Evolutionary conservation across 345 rosid species (phyloP).

Genomic region (Lepidium didymum): DNA sequence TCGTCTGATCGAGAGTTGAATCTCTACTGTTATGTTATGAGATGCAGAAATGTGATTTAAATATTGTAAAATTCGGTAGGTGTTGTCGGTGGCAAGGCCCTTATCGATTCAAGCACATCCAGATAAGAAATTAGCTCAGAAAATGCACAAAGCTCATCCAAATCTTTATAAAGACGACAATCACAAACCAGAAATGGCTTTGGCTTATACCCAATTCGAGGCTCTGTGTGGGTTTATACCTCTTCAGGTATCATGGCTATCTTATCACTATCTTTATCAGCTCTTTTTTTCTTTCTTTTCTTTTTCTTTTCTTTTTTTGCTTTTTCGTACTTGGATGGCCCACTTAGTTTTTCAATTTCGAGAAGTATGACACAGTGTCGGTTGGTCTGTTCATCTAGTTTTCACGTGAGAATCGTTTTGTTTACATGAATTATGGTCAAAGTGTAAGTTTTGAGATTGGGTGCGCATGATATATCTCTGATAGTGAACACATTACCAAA

Average conservation of each 20-base stretch:
- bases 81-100: slow-evolving; percentile 86
- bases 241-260: slow-evolving; percentile 43
- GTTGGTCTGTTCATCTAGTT: neutral
- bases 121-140: slow-evolving; percentile 69
- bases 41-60: neutral
- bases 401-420: neutral
- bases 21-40: slow-evolving; percentile 1
- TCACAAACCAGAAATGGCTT: slow-evolving; percentile 99
- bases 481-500: neutral
- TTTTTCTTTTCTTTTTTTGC: too few species aligned
- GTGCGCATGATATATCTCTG: too few species aligned
- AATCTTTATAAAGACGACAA: slow-evolving; percentile 75
- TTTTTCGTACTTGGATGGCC: neutral
- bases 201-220: slow-evolving; percentile 86
- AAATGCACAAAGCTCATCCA: slow-evolving; percentile 69
- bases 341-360: neutral
- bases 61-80: slow-evolving; percentile 30
- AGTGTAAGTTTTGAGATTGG: neutral
- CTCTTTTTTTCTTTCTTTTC: too few species aligned
- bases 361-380: neutral
- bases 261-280: neutral
- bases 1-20: neutral
- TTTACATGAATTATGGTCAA: neutral
- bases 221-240: slow-evolving; percentile 87
- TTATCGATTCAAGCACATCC: slow-evolving; percentile 98